Conservation (phyloP, 1,139 yeast genomes). For the Sugiyamaella pinicola region DNA sequence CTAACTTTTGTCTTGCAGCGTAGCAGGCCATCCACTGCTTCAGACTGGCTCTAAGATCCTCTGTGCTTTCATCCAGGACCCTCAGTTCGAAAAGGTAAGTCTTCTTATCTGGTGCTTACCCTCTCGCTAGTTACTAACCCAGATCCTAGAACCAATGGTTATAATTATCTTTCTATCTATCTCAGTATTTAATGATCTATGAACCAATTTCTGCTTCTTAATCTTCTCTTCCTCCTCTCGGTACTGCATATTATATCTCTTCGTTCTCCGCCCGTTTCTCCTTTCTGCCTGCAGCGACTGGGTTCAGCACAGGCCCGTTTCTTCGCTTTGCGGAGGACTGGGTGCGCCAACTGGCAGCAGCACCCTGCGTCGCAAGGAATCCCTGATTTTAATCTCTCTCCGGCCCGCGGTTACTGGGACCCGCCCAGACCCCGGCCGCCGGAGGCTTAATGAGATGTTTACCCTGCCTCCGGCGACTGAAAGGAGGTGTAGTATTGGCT, state of each 20-base stretch:
- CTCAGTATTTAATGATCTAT: conserved; percentile 1
- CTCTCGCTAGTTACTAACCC: too few species aligned
- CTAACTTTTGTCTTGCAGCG: conserved; percentile 41
- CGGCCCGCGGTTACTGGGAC: too few species aligned
- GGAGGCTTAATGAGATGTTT: too few species aligned
- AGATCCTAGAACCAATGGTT: conserved; percentile 39
- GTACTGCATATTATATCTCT: not conserved
- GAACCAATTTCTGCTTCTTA: not conserved
- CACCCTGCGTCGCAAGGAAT: too few species aligned
- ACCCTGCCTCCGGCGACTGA: too few species aligned
- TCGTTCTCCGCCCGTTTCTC: not conserved
- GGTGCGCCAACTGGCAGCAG: too few species aligned
- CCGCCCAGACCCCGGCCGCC: too few species aligned
- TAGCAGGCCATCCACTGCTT: conserved; percentile 90
- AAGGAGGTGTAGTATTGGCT: too few species aligned
- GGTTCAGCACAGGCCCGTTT: not conserved
- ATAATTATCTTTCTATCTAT: conserved; percentile 16
- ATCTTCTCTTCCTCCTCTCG: not conserved
- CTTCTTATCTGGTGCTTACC: not conserved
- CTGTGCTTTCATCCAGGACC: conserved; percentile 86
- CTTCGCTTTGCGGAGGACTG: too few species aligned
- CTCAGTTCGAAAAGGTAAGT: conserved; percentile 65
- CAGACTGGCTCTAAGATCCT: conserved; percentile 88
- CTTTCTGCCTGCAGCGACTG: not conserved
- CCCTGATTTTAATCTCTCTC: too few species aligned